phyloP scores from a whole-genome alignment of 1,139 yeast species.

The Pichia sp. region DNA sequence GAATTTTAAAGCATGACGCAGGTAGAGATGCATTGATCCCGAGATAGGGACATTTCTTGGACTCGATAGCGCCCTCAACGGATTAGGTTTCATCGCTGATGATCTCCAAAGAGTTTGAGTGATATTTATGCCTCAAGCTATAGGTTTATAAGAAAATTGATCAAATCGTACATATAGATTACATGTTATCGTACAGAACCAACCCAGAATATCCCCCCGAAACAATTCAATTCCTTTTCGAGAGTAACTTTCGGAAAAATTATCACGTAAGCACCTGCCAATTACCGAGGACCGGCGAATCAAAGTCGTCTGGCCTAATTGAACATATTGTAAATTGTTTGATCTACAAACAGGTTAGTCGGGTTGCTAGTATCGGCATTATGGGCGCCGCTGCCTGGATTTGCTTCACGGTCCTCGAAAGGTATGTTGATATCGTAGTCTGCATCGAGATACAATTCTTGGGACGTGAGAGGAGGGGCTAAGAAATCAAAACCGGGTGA shows the following conservation, averaged over 20 bases:
- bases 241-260: neutral
- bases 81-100: too few species aligned
- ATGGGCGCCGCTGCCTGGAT: too few species aligned
- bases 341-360: conserved; percentile 18
- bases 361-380: neutral
- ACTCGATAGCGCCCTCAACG: neutral
- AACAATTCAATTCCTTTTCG: neutral
- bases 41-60: neutral
- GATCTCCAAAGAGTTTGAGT: too few species aligned
- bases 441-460: neutral
- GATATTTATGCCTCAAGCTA: too few species aligned
- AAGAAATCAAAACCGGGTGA: neutral
- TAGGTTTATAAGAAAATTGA: too few species aligned
- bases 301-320: conserved; percentile 10
- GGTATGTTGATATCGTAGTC: neutral
- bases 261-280: neutral
- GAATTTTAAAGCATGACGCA: neutral
- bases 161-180: too few species aligned
- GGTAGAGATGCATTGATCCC: neutral
- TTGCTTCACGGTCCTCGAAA: neutral
- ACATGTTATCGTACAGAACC: neutral
- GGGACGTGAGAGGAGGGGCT: neutral
- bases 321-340: conserved; percentile 21
- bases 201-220: neutral
- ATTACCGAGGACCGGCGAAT: neutral